A percentile compares a stretch with the other conserved stretches of the same genome.
Evolutionary conservation across 192 early-diverging fungal genomes (phyloP).

Genomic region (Umbelopsis ramanniana): DNA sequence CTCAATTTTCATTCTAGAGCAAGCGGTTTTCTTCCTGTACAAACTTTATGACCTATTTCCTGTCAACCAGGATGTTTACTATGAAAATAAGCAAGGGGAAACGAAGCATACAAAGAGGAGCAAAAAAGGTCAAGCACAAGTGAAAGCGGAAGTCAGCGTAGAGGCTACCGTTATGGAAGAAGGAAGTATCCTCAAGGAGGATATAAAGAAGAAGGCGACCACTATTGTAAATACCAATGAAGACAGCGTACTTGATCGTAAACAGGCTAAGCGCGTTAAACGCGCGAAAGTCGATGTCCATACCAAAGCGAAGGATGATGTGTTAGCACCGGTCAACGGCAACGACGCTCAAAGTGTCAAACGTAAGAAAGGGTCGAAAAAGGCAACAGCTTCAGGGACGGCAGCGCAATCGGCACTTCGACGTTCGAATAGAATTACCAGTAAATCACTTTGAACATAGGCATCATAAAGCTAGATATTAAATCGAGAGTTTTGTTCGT

Average conservation of each 20-base stretch:
- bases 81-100: not conserved
- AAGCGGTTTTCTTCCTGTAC: conserved; percentile 53
- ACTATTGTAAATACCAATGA: too few species aligned
- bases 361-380: not conserved
- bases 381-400: too few species aligned
- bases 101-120: conserved; percentile 7
- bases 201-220: not conserved
- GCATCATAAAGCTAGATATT: not conserved
- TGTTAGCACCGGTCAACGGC: not conserved
- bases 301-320: not conserved
- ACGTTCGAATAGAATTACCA: not conserved
- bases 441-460: not conserved
- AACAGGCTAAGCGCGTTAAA: not conserved
- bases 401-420: not conserved
- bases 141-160: not conserved
- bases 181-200: not conserved
- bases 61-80: conserved; percentile 26
- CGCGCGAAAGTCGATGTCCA: not conserved
- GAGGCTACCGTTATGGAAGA: not conserved
- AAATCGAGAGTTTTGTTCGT: not conserved
- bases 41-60: conserved; percentile 36
- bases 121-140: not conserved
- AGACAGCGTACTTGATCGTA: not conserved
- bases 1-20: conserved; percentile 34
- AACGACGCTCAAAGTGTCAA: too few species aligned